A percentile compares a stretch with the other conserved stretches of the same genome.
Conservation (phyloP, 495 filamentous ascomycete species). For the Hamigera avellanea region DNA sequence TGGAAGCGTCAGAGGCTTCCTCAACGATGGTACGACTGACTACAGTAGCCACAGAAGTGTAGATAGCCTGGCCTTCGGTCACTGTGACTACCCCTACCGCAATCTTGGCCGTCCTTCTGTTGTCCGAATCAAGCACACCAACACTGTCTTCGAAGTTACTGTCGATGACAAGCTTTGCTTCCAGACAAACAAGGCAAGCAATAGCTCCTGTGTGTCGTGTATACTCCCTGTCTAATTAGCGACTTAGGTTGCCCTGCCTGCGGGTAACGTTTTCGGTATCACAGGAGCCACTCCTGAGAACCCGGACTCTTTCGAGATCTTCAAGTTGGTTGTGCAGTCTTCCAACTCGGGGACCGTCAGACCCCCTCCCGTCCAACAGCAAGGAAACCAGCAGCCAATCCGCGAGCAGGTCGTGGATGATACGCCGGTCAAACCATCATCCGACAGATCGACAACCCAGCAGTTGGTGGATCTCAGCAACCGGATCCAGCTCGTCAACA, state of each 20-base stretch:
- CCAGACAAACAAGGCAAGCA: slow-evolving; percentile 55
- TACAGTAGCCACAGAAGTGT: slow-evolving; percentile 69
- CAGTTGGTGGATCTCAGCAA: slow-evolving; percentile 77
- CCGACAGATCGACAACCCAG: too few relatives aligned
- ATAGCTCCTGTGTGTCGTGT: background rate
- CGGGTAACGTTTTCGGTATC: slow-evolving; percentile 77
- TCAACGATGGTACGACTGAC: slow-evolving; percentile 82
- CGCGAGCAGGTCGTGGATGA: slow-evolving; percentile 15
- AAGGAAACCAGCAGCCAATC: slow-evolving; percentile 21
- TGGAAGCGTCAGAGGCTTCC: slow-evolving; percentile 76
- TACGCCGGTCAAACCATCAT: background rate
- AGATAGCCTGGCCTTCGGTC: slow-evolving; percentile 82
- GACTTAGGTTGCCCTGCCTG: slow-evolving; percentile 53
- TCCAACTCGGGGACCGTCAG: slow-evolving; percentile 10
- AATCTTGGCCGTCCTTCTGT: slow-evolving; percentile 78
- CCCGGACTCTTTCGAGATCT: slow-evolving; percentile 88
- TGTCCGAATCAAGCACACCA: slow-evolving; percentile 58
- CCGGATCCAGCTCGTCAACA: slow-evolving; percentile 64
- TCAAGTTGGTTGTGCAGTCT: slow-evolving; percentile 65
- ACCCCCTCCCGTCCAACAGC: slow-evolving; percentile 17
- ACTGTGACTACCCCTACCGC: slow-evolving; percentile 83
- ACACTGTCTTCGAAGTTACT: slow-evolving; percentile 55
- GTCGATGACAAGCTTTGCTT: slow-evolving; percentile 81
- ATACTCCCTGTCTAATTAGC: background rate
- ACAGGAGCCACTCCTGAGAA: slow-evolving; percentile 80